Conservation (phyloP, 495 filamentous ascomycete genomes). For the Hypoxylon crocopeplum region DNA sequence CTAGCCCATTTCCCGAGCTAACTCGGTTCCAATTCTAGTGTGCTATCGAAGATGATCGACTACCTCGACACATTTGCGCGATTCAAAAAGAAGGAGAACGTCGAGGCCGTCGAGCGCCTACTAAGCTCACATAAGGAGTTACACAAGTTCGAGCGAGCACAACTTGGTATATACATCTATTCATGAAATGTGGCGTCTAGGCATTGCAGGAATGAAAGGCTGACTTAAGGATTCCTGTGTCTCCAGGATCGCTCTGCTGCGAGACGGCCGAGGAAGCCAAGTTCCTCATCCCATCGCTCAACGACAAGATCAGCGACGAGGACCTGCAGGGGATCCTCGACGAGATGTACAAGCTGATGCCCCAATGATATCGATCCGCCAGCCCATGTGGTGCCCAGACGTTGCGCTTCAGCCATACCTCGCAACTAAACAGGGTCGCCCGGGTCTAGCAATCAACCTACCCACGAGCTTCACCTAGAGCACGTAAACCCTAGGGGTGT, state of each 20-base stretch:
- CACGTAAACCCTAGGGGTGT: too few relatives aligned
- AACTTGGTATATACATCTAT: slow-evolving; percentile 72
- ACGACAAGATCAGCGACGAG: slow-evolving; percentile 84
- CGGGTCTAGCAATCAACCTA: too few relatives aligned
- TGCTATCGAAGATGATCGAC: slow-evolving; percentile 82
- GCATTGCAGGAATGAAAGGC: not conserved
- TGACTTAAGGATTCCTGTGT: not conserved
- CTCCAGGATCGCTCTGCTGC: slow-evolving; percentile 85
- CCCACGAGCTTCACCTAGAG: too few relatives aligned
- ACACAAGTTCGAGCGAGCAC: slow-evolving; percentile 88
- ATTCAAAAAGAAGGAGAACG: slow-evolving; percentile 93
- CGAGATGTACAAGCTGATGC: slow-evolving; percentile 81
- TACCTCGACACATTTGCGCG: slow-evolving; percentile 93
- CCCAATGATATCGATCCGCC: slow-evolving; percentile 25
- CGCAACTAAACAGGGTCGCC: too few relatives aligned
- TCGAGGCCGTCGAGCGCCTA: slow-evolving; percentile 87
- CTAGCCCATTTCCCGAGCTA: too few relatives aligned
- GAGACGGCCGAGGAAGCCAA: slow-evolving; percentile 94
- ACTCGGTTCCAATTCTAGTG: slow-evolving; percentile 39
- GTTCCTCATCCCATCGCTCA: slow-evolving; percentile 89
- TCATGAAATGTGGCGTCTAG: slow-evolving; percentile 2
- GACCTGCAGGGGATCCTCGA: slow-evolving; percentile 87
- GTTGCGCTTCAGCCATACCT: not conserved
- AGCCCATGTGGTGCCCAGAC: not conserved
- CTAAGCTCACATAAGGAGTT: slow-evolving; percentile 78